A percentile compares a stretch with the other conserved stretches of the same genome.
Evolutionary conservation across 371 early-diverging fungal species (phyloP).

Genomic region (Lichtheimia corymbifera): DNA sequence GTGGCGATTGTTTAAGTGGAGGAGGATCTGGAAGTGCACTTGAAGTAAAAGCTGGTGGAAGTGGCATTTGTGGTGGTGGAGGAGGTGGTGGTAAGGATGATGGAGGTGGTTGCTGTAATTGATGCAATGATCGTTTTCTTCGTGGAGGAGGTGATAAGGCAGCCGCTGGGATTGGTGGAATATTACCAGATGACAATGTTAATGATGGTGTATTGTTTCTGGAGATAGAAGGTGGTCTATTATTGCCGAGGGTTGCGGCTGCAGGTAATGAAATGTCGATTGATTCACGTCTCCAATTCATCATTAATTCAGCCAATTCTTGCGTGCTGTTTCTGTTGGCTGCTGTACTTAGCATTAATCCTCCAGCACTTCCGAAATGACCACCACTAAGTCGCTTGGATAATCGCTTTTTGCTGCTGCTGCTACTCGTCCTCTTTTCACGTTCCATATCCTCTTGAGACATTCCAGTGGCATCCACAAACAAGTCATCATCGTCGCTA

Average conservation of each 20-base stretch:
- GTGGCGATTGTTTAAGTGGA: background rate
- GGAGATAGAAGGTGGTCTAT: no score
- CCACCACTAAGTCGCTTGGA: constrained; percentile 49
- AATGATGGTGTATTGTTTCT: no score
- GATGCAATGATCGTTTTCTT: background rate
- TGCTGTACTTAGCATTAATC: constrained; percentile 41
- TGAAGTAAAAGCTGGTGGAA: background rate
- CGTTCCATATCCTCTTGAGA: constrained; percentile 40
- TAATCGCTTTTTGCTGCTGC: constrained; percentile 16
- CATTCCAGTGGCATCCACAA: constrained; percentile 40
- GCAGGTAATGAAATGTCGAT: no score
- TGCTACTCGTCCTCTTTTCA: constrained; percentile 15
- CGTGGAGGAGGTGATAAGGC: no score
- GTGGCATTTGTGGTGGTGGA: constrained; percentile 7
- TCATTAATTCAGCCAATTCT: no score
- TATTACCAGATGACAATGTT: no score
- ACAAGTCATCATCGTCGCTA: constrained; percentile 34
- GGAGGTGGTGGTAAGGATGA: constrained; percentile 5
- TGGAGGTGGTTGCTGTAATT: no score
- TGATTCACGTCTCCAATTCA: no score
- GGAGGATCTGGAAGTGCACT: background rate
- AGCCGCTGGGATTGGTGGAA: no score
- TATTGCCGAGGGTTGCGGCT: no score
- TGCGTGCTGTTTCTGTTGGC: background rate
- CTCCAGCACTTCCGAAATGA: constrained; percentile 52